Conservation (phyloP, 2,329 filamentous ascomycete genomes). For the Teratosphaeriaceae sp. region DNA sequence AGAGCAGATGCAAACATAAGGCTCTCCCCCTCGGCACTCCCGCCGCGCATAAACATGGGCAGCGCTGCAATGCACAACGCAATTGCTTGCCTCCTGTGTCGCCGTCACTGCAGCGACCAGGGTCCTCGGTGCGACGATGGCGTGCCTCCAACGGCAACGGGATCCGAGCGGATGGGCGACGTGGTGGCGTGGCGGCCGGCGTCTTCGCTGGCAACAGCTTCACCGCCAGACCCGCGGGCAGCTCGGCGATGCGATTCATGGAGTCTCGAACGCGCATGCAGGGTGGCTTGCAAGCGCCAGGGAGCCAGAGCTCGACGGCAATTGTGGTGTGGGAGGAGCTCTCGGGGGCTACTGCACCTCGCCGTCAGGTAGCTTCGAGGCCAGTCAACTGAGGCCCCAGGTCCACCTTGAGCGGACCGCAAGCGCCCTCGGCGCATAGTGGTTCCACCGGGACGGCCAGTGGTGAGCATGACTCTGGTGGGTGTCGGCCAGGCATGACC, state of each 20-base stretch:
- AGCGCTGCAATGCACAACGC: slow-evolving; percentile 8
- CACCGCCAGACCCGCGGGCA: slow-evolving; percentile 7
- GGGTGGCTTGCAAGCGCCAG: background rate
- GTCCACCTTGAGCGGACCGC: slow-evolving; percentile 2
- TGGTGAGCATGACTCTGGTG: background rate
- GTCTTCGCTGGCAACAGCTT: slow-evolving; percentile 7
- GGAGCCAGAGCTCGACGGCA: slow-evolving; percentile 1
- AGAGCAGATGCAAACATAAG: background rate
- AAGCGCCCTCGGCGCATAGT: slow-evolving; percentile 6
- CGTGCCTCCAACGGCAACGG: background rate
- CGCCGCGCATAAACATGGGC: slow-evolving; percentile 2
- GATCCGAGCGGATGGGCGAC: slow-evolving; percentile 1
- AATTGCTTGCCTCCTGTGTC: slow-evolving; percentile 6
- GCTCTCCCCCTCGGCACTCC: slow-evolving; percentile 2
- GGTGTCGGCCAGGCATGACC: slow-evolving; percentile 8
- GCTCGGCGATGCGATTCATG: slow-evolving; percentile 5
- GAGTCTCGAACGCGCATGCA: too few species aligned
- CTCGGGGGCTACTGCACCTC: slow-evolving; percentile 8
- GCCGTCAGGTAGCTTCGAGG: background rate
- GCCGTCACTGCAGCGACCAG: background rate
- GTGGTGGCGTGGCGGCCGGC: background rate
- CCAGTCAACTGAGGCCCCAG: slow-evolving; percentile 6
- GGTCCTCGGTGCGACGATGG: background rate
- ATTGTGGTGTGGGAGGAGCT: slow-evolving; percentile 5
- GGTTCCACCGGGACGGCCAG: background rate